phyloP scores from a whole-genome alignment of 2,329 filamentous ascomycete species.

The Aspergillus latus region DNA sequence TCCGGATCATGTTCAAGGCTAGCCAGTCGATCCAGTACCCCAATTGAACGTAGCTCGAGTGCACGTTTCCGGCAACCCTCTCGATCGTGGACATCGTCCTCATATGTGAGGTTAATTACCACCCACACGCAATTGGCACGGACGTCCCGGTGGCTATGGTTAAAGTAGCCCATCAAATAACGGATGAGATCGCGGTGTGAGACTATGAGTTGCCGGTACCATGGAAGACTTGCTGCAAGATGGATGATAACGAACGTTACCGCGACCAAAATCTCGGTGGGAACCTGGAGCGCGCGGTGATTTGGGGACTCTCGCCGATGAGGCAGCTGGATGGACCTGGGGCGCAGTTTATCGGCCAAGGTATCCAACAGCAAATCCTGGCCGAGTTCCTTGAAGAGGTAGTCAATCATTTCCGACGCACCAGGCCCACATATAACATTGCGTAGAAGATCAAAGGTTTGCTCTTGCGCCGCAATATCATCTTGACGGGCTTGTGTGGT shows the following conservation, averaged over 20 bases:
- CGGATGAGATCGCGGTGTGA: slow-evolving; percentile 74
- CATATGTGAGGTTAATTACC: slow-evolving; percentile 80
- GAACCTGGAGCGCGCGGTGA: slow-evolving; percentile 34
- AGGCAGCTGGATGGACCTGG: slow-evolving; percentile 40
- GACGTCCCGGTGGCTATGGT: slow-evolving; percentile 70
- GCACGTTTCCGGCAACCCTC: slow-evolving; percentile 66
- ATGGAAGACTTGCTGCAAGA: slow-evolving; percentile 76
- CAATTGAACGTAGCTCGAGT: slow-evolving; percentile 66
- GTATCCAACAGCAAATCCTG: slow-evolving; percentile 78
- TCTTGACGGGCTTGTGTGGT: slow-evolving; percentile 69
- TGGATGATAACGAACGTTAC: slow-evolving; percentile 84
- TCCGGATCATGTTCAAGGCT: slow-evolving; percentile 68
- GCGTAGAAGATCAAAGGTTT: slow-evolving; percentile 82
- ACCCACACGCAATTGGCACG: slow-evolving; percentile 79
- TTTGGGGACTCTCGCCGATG: slow-evolving; percentile 34
- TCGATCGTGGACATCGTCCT: slow-evolving; percentile 70
- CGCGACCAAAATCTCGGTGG: slow-evolving; percentile 68
- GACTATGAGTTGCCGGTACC: slow-evolving; percentile 75
- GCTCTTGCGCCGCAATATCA: slow-evolving; percentile 83
- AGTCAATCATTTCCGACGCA: slow-evolving; percentile 74
- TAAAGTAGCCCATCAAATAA: slow-evolving; percentile 70
- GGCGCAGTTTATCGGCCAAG: slow-evolving; percentile 72
- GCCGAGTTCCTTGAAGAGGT: slow-evolving; percentile 73
- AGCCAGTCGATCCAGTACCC: slow-evolving; percentile 67
- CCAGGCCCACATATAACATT: slow-evolving; percentile 75